Evolutionary conservation across 441 rosid species (phyloP), one percentile per base, ranked within the genome.

Genomic region (Jatropha multifida): DNA sequence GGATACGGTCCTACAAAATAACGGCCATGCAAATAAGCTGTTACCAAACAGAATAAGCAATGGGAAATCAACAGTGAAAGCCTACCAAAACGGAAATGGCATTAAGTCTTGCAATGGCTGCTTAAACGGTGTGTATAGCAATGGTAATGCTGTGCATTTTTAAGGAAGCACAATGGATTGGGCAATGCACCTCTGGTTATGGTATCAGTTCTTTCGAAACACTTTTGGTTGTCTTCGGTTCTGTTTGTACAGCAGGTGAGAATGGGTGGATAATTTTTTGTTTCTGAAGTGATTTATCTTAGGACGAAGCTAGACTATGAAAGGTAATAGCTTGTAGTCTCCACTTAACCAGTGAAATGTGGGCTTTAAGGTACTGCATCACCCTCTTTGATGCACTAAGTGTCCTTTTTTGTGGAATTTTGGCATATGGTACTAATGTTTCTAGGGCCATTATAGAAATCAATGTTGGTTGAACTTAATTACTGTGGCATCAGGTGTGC

Each of bases 81-180:
- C 77, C 59, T 76, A 85, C 69, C 88, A 85, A 82, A 90, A 92
- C 46, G 92, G 98, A 6, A 76, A 72, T 46, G 48, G 68, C 49
- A 42, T 73, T 6, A 85, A 81, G 83, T 44, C 75, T 49, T 71
- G 81, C 27, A 85, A 81, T 46, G 87, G 88, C 9, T 73, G 82
- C 20, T 69, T 79, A 62, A 83, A 86, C 56, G 86, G 87, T 63
- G 76, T 60, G 38, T 27, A 60, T 27, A 60, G 65, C 65, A 90
- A 90, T 73, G 92, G 94, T 74, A 92, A 92, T 62, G 92, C 94
- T 9, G 75, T 90, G 79, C 96, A 87, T 80, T 77, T 78, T 78
- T 87, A 75, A 77, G 38, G 49, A 70, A 41, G 74, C 72, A 51
- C 60, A n/a, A 70, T 65, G 78, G 46, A 72, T 49, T 46, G 77